Percentiles rank a stretch among this genome's conserved stretches.
Evolutionary conservation across 2,329 filamentous ascomycete species (phyloP).

Genomic region (Lanzia echinophila): DNA sequence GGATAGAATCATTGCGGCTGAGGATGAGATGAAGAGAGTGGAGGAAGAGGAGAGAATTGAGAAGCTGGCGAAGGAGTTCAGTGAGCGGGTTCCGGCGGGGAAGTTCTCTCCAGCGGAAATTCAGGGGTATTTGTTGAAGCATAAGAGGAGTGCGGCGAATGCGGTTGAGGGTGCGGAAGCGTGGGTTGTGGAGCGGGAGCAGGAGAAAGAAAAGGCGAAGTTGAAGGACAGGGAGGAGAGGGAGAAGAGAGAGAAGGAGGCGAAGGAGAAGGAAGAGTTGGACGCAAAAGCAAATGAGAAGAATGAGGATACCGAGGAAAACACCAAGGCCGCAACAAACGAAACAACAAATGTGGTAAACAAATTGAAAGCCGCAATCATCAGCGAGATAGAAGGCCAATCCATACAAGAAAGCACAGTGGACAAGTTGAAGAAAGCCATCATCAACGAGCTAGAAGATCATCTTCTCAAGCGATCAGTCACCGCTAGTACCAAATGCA

Average conservation of each 20-base stretch:
- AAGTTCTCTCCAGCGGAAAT: constrained; percentile 57
- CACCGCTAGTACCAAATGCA: neutral
- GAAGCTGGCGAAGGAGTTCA: constrained; percentile 46
- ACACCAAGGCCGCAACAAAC: neutral
- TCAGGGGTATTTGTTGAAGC: constrained; percentile 57
- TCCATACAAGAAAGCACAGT: too few relatives aligned
- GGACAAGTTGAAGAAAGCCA: too few relatives aligned
- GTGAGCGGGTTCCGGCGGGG: constrained; percentile 42
- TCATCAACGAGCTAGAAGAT: too few relatives aligned
- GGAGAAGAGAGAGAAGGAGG: constrained; percentile 19
- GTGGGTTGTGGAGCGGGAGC: constrained; percentile 47
- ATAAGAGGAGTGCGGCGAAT: constrained; percentile 50
- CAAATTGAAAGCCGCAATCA: neutral
- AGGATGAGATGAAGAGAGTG: constrained; percentile 14
- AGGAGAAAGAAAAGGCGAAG: constrained; percentile 38
- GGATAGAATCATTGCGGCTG: neutral
- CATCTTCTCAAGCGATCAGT: too few relatives aligned
- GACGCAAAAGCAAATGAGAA: constrained; percentile 15
- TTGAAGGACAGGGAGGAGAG: constrained; percentile 24
- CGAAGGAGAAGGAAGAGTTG: constrained; percentile 14
- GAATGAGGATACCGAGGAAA: neutral
- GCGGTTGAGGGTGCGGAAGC: constrained; percentile 46
- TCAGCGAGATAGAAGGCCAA: neutral
- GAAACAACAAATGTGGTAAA: neutral
- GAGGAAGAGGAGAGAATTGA: constrained; percentile 17